These are phyloP conservation scores for Aspergillus wentii DNA, from an alignment of 495 filamentous ascomycete genomes.

Conservation along the genomic window DNA sequence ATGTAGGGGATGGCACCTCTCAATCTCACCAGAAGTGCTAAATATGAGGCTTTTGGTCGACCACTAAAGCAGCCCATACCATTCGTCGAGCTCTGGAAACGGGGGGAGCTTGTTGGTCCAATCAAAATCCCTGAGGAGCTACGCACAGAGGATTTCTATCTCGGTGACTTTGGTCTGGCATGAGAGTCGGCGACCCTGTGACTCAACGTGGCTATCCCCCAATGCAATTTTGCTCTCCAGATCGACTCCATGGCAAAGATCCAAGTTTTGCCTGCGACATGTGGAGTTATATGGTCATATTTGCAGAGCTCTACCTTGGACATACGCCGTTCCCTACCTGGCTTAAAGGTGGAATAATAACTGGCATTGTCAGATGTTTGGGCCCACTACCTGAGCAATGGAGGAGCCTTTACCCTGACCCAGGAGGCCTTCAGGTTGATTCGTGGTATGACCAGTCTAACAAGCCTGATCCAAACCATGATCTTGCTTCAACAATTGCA, in stretches of 20 bases:
- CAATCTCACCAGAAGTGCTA: conserved; percentile 11
- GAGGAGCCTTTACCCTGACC: conserved; percentile 11
- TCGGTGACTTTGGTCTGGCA: conserved; percentile 50
- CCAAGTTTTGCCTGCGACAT: conserved; percentile 28
- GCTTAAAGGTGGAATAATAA: conserved; percentile 5
- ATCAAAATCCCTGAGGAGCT: conserved; percentile 9
- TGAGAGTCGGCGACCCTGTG: conserved; percentile 12
- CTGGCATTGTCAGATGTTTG: conserved; percentile 6
- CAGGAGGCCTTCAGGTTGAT: conserved; percentile 9
- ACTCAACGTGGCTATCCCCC: conserved; percentile 11
- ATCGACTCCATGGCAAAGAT: conserved; percentile 18
- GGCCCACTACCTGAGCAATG: conserved; percentile 14
- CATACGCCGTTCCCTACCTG: conserved; percentile 1
- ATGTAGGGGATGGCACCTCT: conserved; percentile 21
- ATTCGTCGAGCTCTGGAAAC: conserved; percentile 8
- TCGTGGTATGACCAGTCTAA: conserved; percentile 19
- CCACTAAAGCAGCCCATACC: conserved; percentile 16
- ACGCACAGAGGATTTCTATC: conserved; percentile 42
- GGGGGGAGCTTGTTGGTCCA: conserved; percentile 18
- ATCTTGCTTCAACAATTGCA: conserved; percentile 13
- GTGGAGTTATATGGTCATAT: conserved; percentile 31
- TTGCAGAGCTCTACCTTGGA: conserved; percentile 21
- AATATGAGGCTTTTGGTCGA: conserved; percentile 21
- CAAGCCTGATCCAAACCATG: conserved; percentile 1
- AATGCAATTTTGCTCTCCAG: conserved; percentile 19